Conservation (phyloP, 331 rosid species). For the Malus hybrid region DNA sequence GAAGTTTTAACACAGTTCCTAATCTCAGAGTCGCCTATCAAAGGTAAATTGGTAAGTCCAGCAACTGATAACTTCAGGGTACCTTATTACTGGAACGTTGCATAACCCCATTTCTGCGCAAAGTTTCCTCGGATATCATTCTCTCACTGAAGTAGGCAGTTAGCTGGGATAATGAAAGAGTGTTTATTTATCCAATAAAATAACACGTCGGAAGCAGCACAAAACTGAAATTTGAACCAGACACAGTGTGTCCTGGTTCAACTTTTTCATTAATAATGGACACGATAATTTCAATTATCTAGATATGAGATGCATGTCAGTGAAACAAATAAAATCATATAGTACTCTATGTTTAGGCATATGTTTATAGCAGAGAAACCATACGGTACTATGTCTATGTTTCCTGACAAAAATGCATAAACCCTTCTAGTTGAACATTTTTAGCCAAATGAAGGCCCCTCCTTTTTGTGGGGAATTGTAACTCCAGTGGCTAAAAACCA, state of each 20-base stretch:
- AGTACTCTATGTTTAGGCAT: not conserved
- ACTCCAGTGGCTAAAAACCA: not conserved
- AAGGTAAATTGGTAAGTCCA: not conserved
- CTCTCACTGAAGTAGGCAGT: constrained; percentile 65
- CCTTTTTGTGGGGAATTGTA: not conserved
- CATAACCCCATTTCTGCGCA: constrained; percentile 64
- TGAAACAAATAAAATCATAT: not conserved
- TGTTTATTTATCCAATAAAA: not conserved
- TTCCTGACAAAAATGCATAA: not conserved
- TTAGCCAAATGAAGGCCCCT: not conserved
- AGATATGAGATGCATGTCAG: not conserved
- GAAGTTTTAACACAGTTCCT: not conserved
- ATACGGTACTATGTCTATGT: not conserved
- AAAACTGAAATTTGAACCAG: not conserved
- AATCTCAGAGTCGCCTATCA: not conserved
- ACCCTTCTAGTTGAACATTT: not conserved
- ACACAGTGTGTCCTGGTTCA: not conserved
- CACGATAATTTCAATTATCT: not conserved
- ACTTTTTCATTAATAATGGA: not conserved
- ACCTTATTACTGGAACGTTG: constrained; percentile 59
- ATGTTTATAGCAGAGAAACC: not conserved
- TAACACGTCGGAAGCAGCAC: not conserved
- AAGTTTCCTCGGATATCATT: constrained; percentile 66
- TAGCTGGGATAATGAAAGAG: constrained; percentile 38
- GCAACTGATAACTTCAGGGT: constrained; percentile 8